Base-by-base conservation (phyloP, 208 protist genomes). In the Wallacemonas sp. region DNA sequence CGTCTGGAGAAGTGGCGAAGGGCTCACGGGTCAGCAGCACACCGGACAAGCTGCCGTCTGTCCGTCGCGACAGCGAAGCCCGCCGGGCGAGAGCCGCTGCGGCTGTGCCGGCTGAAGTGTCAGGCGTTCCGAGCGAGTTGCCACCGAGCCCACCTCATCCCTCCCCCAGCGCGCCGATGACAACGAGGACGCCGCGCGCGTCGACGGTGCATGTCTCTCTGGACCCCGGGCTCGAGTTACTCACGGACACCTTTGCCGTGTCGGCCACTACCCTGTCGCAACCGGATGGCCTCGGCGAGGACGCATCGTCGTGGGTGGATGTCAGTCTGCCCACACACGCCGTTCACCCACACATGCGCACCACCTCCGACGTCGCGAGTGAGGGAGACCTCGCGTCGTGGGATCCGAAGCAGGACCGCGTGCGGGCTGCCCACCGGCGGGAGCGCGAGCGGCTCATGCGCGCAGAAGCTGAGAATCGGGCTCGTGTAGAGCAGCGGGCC, bases 291-390 rank as follows among this genome's bases (percentile, higher is more conserved):
- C 30, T 38, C 24, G 60, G 32, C 22, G 37, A 39, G 29, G 63
- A 66, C 6, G 79, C 46, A 0, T 63, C 44, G 0, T 55, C 62
- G 13, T 70, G 66, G 30, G 82, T 88, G 10, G 82, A 89, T 34
- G 76, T 91, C 33, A 91, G 87, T 59, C 67, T 85, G 60, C 77
- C 83, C 3, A 91, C 84, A 29, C 78, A 79, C 37, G 81, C 70
- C 53, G 29, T 44, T 21, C 50, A 48, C 24, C 27, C 63, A 12
- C 61, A 83, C 62, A 13, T 50, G 15, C 71, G 73, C 39, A 78
- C 67, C 10, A 24, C 73, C 21, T 89, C 85, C 2, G 79, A 79
- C 33, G 41, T 54, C 21, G 71, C 52, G 26, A 92, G 80, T 37
- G 86, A 89, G 10, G 57, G 44, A 24, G 85, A 82, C 13, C 65